Evolutionary conservation across 129 eudicot species (phyloP), one percentile per base, ranked within the genome.

Genomic region (Silybum marianum): DNA sequence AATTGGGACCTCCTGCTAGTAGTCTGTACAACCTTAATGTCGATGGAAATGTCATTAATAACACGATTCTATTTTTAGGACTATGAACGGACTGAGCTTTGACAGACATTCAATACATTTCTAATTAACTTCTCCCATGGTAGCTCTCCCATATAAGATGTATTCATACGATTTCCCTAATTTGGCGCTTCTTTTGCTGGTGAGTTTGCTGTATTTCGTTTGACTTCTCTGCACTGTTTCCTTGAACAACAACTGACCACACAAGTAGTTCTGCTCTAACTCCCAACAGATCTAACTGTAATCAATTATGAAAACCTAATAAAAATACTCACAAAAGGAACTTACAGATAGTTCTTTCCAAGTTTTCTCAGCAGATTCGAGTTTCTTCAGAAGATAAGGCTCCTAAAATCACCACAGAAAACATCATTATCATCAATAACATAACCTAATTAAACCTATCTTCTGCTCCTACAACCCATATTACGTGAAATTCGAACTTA

Each of bases 281-380:
- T 58, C 70, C 36, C 39, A 19, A 9, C 21, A 46, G 69, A 80
- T 51, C 39, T 71, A 36, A 80, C 9, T 13, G 25, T 14, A 48
- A 66, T 22, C 77, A 39, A 25, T 42, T 1, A 68, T 7, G 72
- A 40, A 48, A 67, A 46, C 62, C 67, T 19, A 14, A 22, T 7
- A 18, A 3, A 54, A 54, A 7, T 3, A 65, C 19, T 69, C 48
- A 81, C 12, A 76, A 58, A 28, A 54, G 26, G 21, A 60, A 63
- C 51, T 71, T 89, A 96, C 99, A 87, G 99, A 96, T 78, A 96
- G 73, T 32, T 93, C 99, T 77, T 90, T 90, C 98, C 98, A 96
- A 23, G 99, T 93, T 72, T 87, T 93, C 91, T 96, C 98, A 81
- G 99, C 98, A 30, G 99, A 96, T 40, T 96, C 99, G 74, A 96